Evolutionary conservation across 1,284 basidiomycete genomes (phyloP).

Genomic region (Ceratobasidium sp.): DNA sequence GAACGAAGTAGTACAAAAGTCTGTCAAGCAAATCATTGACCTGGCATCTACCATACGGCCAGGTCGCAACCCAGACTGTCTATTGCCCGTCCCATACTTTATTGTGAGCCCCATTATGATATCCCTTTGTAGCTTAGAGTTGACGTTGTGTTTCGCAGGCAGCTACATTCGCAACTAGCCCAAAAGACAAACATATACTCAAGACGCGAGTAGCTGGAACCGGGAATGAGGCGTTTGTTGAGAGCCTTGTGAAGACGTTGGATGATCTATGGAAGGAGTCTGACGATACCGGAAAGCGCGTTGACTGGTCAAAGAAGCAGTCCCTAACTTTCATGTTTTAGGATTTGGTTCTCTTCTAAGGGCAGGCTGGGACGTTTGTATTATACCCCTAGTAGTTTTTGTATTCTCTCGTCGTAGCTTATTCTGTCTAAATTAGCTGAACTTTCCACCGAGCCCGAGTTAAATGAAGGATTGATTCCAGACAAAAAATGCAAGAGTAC

Average conservation of each 20-base stretch:
- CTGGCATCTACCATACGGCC: constrained; percentile 5
- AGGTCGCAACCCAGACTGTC: constrained; percentile 25
- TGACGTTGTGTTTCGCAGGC: neutral
- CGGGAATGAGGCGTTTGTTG: neutral
- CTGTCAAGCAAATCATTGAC: constrained; percentile 8
- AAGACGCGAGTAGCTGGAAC: neutral
- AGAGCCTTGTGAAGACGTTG: neutral
- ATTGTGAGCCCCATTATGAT: neutral
- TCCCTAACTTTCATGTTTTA: constrained; percentile 10
- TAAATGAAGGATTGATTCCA: no score
- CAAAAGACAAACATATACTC: constrained; percentile 1
- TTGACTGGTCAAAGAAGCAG: neutral
- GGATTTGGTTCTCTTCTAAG: neutral
- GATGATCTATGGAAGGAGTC: constrained; percentile 12
- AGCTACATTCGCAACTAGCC: constrained; percentile 14
- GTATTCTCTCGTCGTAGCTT: neutral
- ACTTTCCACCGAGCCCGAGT: no score
- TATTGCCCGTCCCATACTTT: constrained; percentile 17
- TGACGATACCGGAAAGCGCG: neutral
- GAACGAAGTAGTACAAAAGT: neutral
- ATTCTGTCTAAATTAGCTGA: neutral
- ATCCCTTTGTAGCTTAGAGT: neutral
- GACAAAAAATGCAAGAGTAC: neutral
- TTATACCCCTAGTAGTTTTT: neutral
- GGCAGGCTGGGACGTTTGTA: neutral